phyloP scores from a whole-genome alignment of 2,329 filamentous ascomycete species.

The Cytospora chrysosperma region DNA sequence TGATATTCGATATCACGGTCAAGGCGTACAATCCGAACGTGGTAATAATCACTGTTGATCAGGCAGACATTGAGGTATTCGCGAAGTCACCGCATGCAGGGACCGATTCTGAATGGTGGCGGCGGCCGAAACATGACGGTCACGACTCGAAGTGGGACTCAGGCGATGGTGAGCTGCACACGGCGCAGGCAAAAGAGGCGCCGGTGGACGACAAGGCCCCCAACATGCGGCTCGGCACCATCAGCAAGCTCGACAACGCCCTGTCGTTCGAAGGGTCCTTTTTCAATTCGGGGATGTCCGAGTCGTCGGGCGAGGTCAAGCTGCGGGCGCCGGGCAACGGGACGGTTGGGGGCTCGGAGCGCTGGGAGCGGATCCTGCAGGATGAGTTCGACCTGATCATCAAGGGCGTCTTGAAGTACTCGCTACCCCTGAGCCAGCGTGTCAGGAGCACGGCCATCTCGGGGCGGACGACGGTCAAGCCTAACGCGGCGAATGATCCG shows the following conservation, averaged over 20 bases:
- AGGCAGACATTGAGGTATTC: constrained; percentile 89
- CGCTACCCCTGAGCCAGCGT: constrained; percentile 59
- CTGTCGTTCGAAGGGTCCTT: constrained; percentile 88
- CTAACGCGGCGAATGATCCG: constrained; percentile 60
- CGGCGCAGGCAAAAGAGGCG: constrained; percentile 32
- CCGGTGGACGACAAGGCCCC: constrained; percentile 68
- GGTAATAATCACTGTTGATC: constrained; percentile 79
- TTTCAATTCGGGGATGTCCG: constrained; percentile 69
- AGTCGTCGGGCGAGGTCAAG: constrained; percentile 79
- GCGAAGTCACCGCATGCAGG: constrained; percentile 90
- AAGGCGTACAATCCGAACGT: constrained; percentile 91
- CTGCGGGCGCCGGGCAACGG: constrained; percentile 82
- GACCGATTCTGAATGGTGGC: constrained; percentile 62
- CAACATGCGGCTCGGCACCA: constrained; percentile 89
- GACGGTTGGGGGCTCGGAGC: constrained; percentile 78
- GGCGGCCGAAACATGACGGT: constrained; percentile 38
- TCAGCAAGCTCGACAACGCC: constrained; percentile 82
- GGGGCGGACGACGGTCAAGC: constrained; percentile 59
- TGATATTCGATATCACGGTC: constrained; percentile 91
- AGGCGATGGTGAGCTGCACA: constrained; percentile 12
- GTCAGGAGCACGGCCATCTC: constrained; percentile 60
- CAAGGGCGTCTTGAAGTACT: constrained; percentile 86
- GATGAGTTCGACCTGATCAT: constrained; percentile 94
- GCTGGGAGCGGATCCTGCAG: constrained; percentile 88
- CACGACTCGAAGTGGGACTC: constrained; percentile 25